Conservation (phyloP, 176 grass and related monocot species). For the Neostapfia colusana region DNA sequence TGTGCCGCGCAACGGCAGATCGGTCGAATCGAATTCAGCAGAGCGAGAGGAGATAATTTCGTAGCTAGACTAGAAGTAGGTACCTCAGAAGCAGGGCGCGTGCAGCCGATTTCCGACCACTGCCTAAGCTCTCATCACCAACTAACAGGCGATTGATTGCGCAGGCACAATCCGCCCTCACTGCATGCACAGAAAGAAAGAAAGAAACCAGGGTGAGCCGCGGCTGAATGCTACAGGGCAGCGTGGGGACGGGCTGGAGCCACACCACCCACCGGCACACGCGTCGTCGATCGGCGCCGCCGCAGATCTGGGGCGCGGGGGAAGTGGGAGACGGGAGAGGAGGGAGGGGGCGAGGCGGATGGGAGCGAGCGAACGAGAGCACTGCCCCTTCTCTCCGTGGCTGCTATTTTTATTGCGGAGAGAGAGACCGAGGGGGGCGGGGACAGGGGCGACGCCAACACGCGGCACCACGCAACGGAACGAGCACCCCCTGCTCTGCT, state of each 20-base stretch:
- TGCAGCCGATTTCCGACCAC: background rate
- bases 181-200: slow-evolving; percentile 16
- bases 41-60: background rate
- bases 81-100: slow-evolving; percentile 16
- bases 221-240: background rate
- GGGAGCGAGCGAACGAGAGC: slow-evolving; percentile 10
- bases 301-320: slow-evolving; percentile 30
- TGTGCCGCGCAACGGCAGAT: background rate
- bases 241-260: background rate
- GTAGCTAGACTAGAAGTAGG: background rate
- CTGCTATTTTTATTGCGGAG: slow-evolving; percentile 28
- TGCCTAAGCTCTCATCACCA: slow-evolving; percentile 8
- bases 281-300: slow-evolving; percentile 12
- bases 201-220: background rate
- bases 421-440: no score
- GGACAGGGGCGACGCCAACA: background rate
- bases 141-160: background rate
- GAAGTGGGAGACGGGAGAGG: background rate
- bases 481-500: background rate
- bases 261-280: slow-evolving; percentile 12
- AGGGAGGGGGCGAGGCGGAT: background rate
- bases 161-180: background rate
- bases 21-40: background rate
- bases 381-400: background rate
- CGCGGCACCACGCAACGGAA: slow-evolving; percentile 23